A percentile compares a stretch with the other conserved stretches of the same genome.
These are phyloP conservation scores for Vitis rupestris DNA, from an alignment of 164 flowering plant genomes.

Conservation along the genomic window DNA sequence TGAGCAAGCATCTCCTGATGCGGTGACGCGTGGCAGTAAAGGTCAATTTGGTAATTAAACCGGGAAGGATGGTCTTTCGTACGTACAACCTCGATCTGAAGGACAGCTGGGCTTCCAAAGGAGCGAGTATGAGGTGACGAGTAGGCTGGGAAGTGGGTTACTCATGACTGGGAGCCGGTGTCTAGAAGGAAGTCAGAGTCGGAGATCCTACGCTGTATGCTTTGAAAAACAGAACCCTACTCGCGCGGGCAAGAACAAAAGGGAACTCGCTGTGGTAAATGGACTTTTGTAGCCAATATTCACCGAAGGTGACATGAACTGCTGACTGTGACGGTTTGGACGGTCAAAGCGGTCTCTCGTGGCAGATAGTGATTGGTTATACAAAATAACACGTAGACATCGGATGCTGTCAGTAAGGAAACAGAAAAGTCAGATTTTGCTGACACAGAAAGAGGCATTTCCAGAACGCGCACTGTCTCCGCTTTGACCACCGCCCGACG, in stretches of 20 bases:
- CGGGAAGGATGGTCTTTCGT: too few relatives aligned
- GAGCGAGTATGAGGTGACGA: neutral
- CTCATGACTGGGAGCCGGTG: neutral
- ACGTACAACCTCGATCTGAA: too few relatives aligned
- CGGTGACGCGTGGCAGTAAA: slow-evolving; percentile 4
- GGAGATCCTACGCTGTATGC: neutral
- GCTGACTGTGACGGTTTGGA: neutral
- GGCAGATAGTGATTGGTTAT: neutral
- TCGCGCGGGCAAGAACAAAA: neutral
- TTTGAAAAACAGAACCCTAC: neutral
- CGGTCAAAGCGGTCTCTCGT: neutral
- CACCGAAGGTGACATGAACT: neutral
- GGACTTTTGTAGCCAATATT: neutral
- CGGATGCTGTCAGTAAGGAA: neutral
- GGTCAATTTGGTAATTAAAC: neutral
- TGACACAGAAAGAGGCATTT: slow-evolving; percentile 20
- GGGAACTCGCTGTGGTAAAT: neutral
- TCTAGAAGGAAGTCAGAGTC: neutral
- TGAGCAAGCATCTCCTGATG: neutral
- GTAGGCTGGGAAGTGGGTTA: neutral
- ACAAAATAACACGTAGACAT: too few relatives aligned
- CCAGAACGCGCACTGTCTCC: slow-evolving; percentile 7
- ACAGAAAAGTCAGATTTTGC: slow-evolving; percentile 27
- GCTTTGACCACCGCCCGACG: slow-evolving; percentile 21
- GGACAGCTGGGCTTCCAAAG: neutral